Evolutionary conservation across 768 basidiomycete genomes (phyloP).

Genomic region (Hydnomerulius pinastri): DNA sequence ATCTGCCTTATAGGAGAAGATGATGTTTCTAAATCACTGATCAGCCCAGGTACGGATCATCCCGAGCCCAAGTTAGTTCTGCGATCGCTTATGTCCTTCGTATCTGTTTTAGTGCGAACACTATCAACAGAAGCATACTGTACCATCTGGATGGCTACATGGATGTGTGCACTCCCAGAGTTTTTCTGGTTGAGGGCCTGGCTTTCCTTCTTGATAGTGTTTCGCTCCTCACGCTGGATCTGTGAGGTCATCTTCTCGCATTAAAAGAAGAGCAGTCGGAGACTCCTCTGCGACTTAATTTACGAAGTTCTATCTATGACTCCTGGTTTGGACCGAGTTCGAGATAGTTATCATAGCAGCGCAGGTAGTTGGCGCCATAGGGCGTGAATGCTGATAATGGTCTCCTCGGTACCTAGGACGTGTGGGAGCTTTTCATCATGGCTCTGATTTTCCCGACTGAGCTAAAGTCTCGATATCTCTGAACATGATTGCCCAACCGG

Average conservation of each 20-base stretch:
- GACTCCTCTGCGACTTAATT: background rate
- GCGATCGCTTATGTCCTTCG: slow-evolving; percentile 19
- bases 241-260: slow-evolving; percentile 3
- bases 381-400: slow-evolving; percentile 1
- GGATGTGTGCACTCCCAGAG: slow-evolving; percentile 8
- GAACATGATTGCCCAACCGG: background rate
- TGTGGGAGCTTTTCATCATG: background rate
- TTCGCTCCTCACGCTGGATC: slow-evolving; percentile 12
- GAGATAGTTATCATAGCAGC: slow-evolving; percentile 2
- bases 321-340: background rate
- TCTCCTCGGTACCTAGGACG: slow-evolving; percentile 10
- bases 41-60: slow-evolving; percentile 31
- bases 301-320: background rate
- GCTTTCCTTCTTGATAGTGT: slow-evolving; percentile 14
- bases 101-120: slow-evolving; percentile 23
- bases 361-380: slow-evolving; percentile 3
- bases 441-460: background rate
- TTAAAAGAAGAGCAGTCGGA: background rate
- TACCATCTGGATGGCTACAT: slow-evolving; percentile 26
- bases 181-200: slow-evolving; percentile 5
- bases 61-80: slow-evolving; percentile 18
- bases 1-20: slow-evolving; percentile 7
- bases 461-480: too few species aligned
- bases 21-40: slow-evolving; percentile 16
- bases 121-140: slow-evolving; percentile 18